Conservation (phyloP, 2,329 filamentous ascomycete genomes). For the Colletotrichum musicola region DNA sequence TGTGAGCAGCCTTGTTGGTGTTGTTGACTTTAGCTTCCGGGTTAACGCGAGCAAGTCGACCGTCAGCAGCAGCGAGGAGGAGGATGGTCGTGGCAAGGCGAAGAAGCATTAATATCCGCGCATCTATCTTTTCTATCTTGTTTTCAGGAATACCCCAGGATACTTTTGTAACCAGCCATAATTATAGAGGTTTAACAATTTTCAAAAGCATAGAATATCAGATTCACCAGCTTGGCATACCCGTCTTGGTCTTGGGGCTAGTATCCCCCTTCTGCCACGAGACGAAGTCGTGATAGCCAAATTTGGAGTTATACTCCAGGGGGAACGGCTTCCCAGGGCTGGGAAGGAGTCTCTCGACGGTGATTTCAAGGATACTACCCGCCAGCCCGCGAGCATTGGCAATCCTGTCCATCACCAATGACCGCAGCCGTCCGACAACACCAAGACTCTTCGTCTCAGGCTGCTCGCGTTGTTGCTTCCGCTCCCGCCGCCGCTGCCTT, state of each 20-base stretch:
- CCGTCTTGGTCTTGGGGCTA: background rate
- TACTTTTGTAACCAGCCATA: background rate
- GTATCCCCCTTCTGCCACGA: slow-evolving; percentile 36
- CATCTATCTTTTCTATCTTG: too few species aligned
- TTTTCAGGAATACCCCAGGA: background rate
- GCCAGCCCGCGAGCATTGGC: background rate
- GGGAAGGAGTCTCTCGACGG: slow-evolving; percentile 9
- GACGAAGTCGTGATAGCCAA: slow-evolving; percentile 37
- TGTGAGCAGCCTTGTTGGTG: slow-evolving; percentile 77
- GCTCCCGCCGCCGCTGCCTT: slow-evolving; percentile 2
- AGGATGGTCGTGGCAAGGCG: slow-evolving; percentile 5
- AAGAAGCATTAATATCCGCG: slow-evolving; percentile 5
- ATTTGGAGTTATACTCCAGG: background rate
- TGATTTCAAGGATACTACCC: slow-evolving; percentile 1
- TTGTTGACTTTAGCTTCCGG: slow-evolving; percentile 80
- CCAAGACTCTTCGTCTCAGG: background rate
- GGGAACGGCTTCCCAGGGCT: background rate
- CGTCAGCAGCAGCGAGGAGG: slow-evolving; percentile 17
- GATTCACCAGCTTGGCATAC: background rate
- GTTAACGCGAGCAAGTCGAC: slow-evolving; percentile 49
- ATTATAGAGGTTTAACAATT: background rate
- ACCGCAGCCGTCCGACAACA: background rate
- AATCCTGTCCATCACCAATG: background rate
- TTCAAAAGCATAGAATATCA: background rate
- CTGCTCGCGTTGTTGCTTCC: background rate